These are phyloP conservation scores for Trichoderma lentiforme DNA, from an alignment of 2,329 filamentous ascomycete genomes.

Conservation along the genomic window DNA sequence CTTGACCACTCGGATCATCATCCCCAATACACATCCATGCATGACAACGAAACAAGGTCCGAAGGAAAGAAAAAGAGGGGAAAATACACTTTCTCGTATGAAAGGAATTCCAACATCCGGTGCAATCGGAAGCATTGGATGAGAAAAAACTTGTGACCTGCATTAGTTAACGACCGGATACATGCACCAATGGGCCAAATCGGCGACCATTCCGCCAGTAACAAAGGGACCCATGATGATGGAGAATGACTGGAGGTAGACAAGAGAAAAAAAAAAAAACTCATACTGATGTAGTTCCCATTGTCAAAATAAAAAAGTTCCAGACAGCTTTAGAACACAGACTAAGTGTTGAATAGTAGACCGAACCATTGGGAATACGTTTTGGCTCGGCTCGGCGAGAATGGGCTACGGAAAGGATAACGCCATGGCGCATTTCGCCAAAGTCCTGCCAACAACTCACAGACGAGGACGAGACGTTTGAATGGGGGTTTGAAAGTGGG, in stretches of 20 bases:
- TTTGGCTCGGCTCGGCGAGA: not conserved
- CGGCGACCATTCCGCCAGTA: not conserved
- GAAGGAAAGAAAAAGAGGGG: not conserved
- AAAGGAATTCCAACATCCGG: not conserved
- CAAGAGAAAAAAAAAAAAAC: too few species aligned
- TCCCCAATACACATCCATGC: not conserved
- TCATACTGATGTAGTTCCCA: not conserved
- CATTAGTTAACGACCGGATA: not conserved
- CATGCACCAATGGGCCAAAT: not conserved
- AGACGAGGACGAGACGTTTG: not conserved
- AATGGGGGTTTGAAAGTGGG: not conserved
- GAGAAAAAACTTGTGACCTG: not conserved
- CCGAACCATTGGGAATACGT: not conserved
- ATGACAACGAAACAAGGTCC: not conserved
- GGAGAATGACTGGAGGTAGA: too few species aligned
- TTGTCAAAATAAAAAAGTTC: not conserved
- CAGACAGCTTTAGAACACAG: not conserved
- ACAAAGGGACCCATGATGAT: not conserved
- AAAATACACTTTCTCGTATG: not conserved
- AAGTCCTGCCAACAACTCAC: not conserved
- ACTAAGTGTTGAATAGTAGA: not conserved
- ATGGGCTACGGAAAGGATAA: slow-evolving; percentile 7
- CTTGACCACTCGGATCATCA: not conserved
- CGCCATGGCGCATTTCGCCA: slow-evolving; percentile 3
- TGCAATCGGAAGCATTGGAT: slow-evolving; percentile 9